A percentile compares a stretch with the other conserved stretches of the same genome.
Evolutionary conservation across 176 grass and related monocot species (phyloP).

Genomic region (Stipa capillata): DNA sequence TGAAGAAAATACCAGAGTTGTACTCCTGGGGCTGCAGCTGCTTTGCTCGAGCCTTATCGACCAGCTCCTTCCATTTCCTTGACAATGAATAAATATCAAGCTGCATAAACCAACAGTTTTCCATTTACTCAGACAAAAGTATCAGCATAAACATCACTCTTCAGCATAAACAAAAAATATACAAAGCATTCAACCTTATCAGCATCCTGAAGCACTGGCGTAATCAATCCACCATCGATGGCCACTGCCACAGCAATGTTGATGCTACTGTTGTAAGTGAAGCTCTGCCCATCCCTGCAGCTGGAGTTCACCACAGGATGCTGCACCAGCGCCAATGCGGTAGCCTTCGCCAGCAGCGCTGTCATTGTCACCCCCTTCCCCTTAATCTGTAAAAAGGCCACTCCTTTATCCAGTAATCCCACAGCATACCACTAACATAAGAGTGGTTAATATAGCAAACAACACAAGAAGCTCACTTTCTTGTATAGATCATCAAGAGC

Average conservation of each 20-base stretch:
- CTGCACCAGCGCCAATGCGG: conserved; percentile 64
- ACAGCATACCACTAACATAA: neutral
- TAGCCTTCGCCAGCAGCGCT: conserved; percentile 70
- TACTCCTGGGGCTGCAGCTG: conserved; percentile 97
- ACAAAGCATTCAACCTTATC: conserved; percentile 64
- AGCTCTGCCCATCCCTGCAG: conserved; percentile 95
- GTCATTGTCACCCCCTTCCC: conserved; percentile 93
- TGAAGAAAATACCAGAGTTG: conserved; percentile 64
- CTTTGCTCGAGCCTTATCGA: conserved; percentile 84
- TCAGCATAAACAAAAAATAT: neutral
- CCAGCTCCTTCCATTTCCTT: conserved; percentile 98
- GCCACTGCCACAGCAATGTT: conserved; percentile 94
- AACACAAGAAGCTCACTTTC: conserved; percentile 34
- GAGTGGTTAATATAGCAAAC: neutral
- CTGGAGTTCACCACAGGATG: conserved; percentile 86
- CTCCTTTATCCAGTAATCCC: neutral
- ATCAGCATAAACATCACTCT: neutral
- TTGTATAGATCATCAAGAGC: conserved; percentile 91
- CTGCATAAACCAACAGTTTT: conserved; percentile 35
- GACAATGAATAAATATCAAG: conserved; percentile 95
- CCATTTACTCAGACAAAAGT: conserved; percentile 6
- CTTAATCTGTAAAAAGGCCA: conserved; percentile 54
- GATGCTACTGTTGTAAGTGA: conserved; percentile 89
- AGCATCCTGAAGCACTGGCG: conserved; percentile 90
- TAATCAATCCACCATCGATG: conserved; percentile 90